Evolutionary conservation across 2,329 filamentous ascomycete genomes (phyloP).

Genomic region (Ophiosphaerella korrae): DNA sequence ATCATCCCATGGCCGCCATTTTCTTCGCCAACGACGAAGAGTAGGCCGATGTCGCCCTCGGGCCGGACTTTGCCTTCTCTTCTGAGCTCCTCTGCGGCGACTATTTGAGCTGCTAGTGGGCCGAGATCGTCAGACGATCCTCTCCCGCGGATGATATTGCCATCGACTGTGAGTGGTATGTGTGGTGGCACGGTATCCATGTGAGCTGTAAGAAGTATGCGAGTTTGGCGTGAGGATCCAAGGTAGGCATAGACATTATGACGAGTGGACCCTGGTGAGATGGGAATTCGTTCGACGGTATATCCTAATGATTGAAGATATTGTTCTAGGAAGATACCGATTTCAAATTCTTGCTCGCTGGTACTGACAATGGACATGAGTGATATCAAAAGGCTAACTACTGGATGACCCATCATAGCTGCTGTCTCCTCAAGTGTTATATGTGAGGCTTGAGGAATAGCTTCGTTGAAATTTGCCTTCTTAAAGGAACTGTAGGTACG

Average conservation of each 20-base stretch:
- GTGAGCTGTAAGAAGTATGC: neutral
- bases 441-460: too few relatives aligned
- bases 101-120: neutral
- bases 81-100: neutral
- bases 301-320: neutral
- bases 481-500: too few relatives aligned
- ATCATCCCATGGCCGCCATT: conserved; percentile 1
- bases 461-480: too few relatives aligned
- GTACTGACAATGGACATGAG: conserved; percentile 1
- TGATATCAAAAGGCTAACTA: neutral
- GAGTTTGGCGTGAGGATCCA: neutral
- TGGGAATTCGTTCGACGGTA: neutral
- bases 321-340: neutral
- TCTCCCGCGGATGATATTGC: neutral
- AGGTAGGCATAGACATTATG: conserved; percentile 1
- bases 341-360: neutral
- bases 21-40: neutral
- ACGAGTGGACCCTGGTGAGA: neutral
- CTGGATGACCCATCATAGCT: neutral
- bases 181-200: conserved; percentile 1
- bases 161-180: neutral
- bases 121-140: neutral
- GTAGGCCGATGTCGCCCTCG: neutral
- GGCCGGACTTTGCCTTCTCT: neutral
- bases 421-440: neutral